Evolutionary conservation across 805 yeast genomes (phyloP).

Genomic region (Yueomyces sp.): DNA sequence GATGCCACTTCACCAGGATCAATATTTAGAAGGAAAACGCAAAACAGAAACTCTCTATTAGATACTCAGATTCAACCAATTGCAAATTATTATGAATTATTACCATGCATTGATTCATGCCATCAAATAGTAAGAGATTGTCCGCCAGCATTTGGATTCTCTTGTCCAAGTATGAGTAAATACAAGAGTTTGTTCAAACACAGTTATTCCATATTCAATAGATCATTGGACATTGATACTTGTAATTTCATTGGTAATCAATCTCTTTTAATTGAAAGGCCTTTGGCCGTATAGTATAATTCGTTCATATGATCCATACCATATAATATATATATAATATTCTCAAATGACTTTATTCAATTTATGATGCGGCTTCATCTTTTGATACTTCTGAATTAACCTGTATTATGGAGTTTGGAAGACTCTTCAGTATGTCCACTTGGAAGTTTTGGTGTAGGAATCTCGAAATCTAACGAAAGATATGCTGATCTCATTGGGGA

Average conservation of each 20-base stretch:
- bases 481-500: slow-evolving; percentile 42
- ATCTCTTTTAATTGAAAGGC: slow-evolving; percentile 3
- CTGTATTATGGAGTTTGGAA: background rate
- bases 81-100: slow-evolving; percentile 53
- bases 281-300: too few relatives aligned
- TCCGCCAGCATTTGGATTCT: slow-evolving; percentile 62
- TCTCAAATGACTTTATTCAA: too few relatives aligned
- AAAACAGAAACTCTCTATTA: slow-evolving; percentile 50
- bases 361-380: background rate
- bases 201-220: slow-evolving; percentile 21
- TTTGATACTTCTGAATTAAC: background rate
- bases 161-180: slow-evolving; percentile 43
- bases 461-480: slow-evolving; percentile 26
- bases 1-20: slow-evolving; percentile 34
- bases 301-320: too few relatives aligned
- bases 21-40: slow-evolving; percentile 30
- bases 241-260: slow-evolving; percentile 31
- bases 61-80: slow-evolving; percentile 42
- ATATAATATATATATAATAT: too few relatives aligned
- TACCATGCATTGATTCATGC: slow-evolving; percentile 81
- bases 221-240: slow-evolving; percentile 15
- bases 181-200: slow-evolving; percentile 9
- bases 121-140: slow-evolving; percentile 69
- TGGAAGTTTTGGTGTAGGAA: slow-evolving; percentile 5
- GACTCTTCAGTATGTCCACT: background rate